Base-by-base conservation (phyloP, 257 asterid species). In the Lithospermum erythrorhizon region DNA sequence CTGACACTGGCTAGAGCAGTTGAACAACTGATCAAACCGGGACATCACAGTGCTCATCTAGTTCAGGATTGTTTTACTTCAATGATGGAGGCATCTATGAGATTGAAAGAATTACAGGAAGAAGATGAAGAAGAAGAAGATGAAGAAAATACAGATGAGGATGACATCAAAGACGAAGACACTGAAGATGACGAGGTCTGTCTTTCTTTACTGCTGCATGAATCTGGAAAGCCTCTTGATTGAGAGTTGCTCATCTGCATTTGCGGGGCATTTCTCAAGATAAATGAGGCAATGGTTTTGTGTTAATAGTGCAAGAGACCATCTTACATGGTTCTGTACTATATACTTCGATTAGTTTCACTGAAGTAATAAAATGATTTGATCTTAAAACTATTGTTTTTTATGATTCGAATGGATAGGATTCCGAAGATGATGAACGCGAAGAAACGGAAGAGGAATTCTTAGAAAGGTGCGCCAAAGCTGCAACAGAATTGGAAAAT, bases 371-470 rank as follows among this genome's bases (percentile, higher is more conserved):
- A 25, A 2, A 5, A 25, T 25, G 5, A 25, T 25, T 25, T 32
- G 2, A 11, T 6, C 48, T 41, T 41, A 11, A 41, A 41, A 41
- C 16, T 13, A 32, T 32, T 32, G 45, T 32, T 2, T 41, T 41
- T 41, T 41, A 41, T 41, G 49, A 41, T 41, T 41, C 49, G n/a
- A 13, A 41, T 41, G 49, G 49, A 41, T 41, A 77, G 82, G 76
- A 73, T 66, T 76, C 81, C 17, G 81, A 77, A 54, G 78, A 63
- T 51, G 74, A 77, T 67, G 79, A 67, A 47, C 58, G 20, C 4
- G 82, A 77, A 70, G 82, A 77, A 64, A 77, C 79, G 37, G 76
- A 73, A 67, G 79, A 73, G 65, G 82, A 73, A 65, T 77, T 73
- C 76, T 68, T 77, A 65, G 69, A 70, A 62, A 77, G 82, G 62